Evolutionary conservation across 495 filamentous ascomycete genomes (phyloP).

Genomic region (Hyaloscypha hepaticicola): DNA sequence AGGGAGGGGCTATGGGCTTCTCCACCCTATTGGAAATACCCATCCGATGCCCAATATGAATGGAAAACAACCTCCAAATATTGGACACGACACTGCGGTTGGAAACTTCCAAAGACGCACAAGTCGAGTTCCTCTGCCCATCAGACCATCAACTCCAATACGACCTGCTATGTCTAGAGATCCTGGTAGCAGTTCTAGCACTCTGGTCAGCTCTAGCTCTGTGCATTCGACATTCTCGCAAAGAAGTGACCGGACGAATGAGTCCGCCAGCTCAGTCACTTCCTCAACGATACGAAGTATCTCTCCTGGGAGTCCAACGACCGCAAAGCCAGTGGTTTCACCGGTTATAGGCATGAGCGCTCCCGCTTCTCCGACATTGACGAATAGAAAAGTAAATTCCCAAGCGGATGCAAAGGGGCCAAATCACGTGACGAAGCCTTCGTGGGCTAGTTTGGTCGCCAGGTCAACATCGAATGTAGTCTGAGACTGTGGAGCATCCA

Average conservation of each 20-base stretch:
- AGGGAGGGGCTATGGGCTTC: conserved; percentile 6
- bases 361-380: background rate
- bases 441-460: conserved; percentile 14
- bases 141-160: conserved; percentile 12
- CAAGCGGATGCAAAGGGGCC: background rate
- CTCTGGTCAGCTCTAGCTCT: conserved; percentile 11
- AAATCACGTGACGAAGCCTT: background rate
- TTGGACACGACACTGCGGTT: background rate
- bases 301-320: conserved; percentile 12
- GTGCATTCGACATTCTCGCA: conserved; percentile 10
- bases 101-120: conserved; percentile 4
- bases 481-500: too few species aligned
- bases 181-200: conserved; percentile 13
- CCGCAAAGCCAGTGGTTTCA: background rate
- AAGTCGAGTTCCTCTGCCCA: conserved; percentile 1
- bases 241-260: conserved; percentile 3
- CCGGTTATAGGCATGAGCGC: background rate
- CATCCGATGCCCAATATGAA: background rate
- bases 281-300: conserved; percentile 6
- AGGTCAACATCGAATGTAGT: background rate
- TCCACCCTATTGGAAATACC: conserved; percentile 1
- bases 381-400: background rate
- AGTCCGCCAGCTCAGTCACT: conserved; percentile 10
- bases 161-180: conserved; percentile 3
- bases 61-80: background rate